Base-by-base conservation (phyloP, 768 basidiomycete genomes). In the Collybia mongolica region DNA sequence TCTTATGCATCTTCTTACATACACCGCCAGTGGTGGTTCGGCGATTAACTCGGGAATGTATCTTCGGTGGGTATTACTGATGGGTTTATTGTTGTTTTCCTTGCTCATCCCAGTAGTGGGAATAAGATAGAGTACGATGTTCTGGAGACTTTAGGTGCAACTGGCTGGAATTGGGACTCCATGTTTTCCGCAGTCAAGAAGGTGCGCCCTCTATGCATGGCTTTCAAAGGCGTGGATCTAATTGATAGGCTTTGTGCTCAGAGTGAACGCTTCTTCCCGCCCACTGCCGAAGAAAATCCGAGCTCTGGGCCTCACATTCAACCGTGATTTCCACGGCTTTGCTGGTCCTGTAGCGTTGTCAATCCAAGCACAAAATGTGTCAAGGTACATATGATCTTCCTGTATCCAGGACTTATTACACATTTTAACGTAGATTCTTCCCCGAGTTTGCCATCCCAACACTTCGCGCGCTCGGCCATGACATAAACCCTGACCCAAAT, bases 21-120 rank as follows among this genome's bases (percentile, higher is more conserved):
- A 6, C 15, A 5, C 26, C 12, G 20, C 11, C 28, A 56, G 54
- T 4, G 54, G 51, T 38, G 51, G 54, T 32, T 56, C 51, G 17
- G 54, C 54, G 20, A 56, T 56, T 6, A 56, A 56, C 12, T 44
- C 51, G 15, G 54, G 54, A n/a, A 53, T 56, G 40, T 56, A 53
- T 12, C 29, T 49, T 41, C 48, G 54, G 54, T 56, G 32, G 36
- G 48, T 24, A 2, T 3, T 14, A 20, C 28, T 24, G 24, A 14
- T 17, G 8, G 20, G 19, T 20, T 48, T 8, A 11, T 20, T 9
- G 1, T 24, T 22, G 5, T n/a, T 12, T 18, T 23, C 7, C n/a
- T n/a, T 26, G 24, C 9, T 23, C 39, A 40, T 40, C 29, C 6
- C 3, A n/a, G 23, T 7, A 54, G 54, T 5, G 54, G 54, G 5